Evolutionary conservation across 768 basidiomycete species (phyloP).

Genomic region (Tricholoma sp.): DNA sequence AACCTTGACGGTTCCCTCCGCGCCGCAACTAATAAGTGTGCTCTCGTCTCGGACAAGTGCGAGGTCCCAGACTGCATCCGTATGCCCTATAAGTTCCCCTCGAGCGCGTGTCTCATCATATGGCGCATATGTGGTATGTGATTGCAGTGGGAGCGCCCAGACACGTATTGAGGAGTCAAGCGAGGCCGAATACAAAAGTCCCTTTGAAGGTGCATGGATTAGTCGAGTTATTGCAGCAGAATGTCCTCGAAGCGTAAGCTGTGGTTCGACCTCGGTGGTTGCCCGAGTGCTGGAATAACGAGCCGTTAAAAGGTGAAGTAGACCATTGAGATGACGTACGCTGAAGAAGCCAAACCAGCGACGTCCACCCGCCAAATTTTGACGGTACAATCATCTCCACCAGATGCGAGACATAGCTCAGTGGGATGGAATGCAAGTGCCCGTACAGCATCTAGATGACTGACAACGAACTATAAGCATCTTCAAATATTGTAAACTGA

Average conservation of each 20-base stretch:
- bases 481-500: slow-evolving; percentile 8
- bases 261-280: slow-evolving; percentile 87
- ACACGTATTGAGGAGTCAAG: slow-evolving; percentile 90
- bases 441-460: slow-evolving; percentile 91
- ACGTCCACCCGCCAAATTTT: slow-evolving; percentile 95
- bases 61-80: slow-evolving; percentile 96
- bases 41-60: slow-evolving; percentile 79
- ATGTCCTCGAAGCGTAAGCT: slow-evolving; percentile 91
- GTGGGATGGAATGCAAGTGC: slow-evolving; percentile 86
- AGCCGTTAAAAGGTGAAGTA: slow-evolving; percentile 13
- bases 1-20: slow-evolving; percentile 89
- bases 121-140: slow-evolving; percentile 87
- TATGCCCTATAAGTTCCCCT: slow-evolving; percentile 85
- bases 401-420: slow-evolving; percentile 84
- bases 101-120: slow-evolving; percentile 77
- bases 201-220: slow-evolving; percentile 70
- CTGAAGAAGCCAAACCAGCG: slow-evolving; percentile 64
- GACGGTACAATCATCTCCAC: slow-evolving; percentile 91
- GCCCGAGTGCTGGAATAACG: slow-evolving; percentile 47
- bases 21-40: slow-evolving; percentile 83
- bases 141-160: slow-evolving; percentile 74
- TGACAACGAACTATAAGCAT: slow-evolving; percentile 27
- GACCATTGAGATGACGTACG: slow-evolving; percentile 52
- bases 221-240: slow-evolving; percentile 87
- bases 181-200: slow-evolving; percentile 85